phyloP scores from a whole-genome alignment of 2,329 filamentous ascomycete species.

The Harringtonia aguacate region DNA sequence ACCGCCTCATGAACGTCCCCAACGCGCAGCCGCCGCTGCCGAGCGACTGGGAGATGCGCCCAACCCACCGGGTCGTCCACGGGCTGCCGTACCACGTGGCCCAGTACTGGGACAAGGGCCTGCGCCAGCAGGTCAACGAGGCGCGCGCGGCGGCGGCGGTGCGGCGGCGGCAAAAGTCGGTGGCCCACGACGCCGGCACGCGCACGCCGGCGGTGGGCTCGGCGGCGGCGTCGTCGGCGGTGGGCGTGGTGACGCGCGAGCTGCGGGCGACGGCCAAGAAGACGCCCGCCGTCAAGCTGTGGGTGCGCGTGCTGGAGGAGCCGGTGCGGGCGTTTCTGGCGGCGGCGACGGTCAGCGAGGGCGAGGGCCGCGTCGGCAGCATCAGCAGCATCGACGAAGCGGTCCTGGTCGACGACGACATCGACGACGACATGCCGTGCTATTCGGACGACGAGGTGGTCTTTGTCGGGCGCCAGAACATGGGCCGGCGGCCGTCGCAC shows the following conservation, averaged over 20 bases:
- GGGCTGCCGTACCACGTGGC: conserved; percentile 80
- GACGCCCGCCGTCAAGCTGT: conserved; percentile 62
- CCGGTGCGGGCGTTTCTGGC: conserved; percentile 71
- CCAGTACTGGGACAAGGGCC: conserved; percentile 64
- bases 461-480: conserved; percentile 58
- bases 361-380: conserved; percentile 20
- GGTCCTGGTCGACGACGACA: neutral
- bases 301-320: conserved; percentile 76
- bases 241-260: conserved; percentile 63
- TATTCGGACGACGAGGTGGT: conserved; percentile 68
- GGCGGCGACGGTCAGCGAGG: conserved; percentile 16
- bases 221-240: conserved; percentile 22
- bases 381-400: conserved; percentile 21
- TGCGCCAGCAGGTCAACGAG: conserved; percentile 39
- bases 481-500: conserved; percentile 9
- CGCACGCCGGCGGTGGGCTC: conserved; percentile 1
- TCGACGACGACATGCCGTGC: conserved; percentile 1
- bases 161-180: conserved; percentile 30
- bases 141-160: conserved; percentile 28
- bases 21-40: conserved; percentile 74
- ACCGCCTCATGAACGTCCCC: conserved; percentile 78
- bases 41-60: conserved; percentile 70
- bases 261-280: conserved; percentile 73
- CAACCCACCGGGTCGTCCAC: conserved; percentile 66
- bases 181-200: conserved; percentile 27